Percentiles rank a stretch among this genome's conserved stretches.
phyloP scores from a whole-genome alignment of 129 eudicot species.

The Solidago caesia region DNA sequence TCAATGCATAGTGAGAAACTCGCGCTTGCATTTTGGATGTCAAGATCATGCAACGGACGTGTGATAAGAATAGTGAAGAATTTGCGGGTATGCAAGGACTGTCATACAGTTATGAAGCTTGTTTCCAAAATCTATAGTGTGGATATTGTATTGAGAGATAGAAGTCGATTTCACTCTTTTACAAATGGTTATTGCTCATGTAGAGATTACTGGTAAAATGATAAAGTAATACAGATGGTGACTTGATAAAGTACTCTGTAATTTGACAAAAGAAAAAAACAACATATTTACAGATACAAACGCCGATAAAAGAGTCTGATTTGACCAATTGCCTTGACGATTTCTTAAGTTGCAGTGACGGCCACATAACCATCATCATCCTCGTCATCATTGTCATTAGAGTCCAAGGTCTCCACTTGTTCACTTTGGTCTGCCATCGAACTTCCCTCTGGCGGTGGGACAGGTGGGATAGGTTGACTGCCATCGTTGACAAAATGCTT shows the following conservation, averaged over 20 bases:
- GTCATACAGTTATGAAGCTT: conserved; percentile 54
- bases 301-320: background rate
- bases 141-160: conserved; percentile 54
- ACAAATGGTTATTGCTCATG: conserved; percentile 47
- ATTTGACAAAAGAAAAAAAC: background rate
- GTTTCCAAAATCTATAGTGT: conserved; percentile 46
- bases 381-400: conserved; percentile 24
- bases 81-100: conserved; percentile 55
- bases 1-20: conserved; percentile 56
- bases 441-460: conserved; percentile 40
- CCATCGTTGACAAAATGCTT: conserved; percentile 30
- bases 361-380: conserved; percentile 34
- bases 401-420: conserved; percentile 5
- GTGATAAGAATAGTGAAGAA: conserved; percentile 48
- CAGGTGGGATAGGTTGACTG: conserved; percentile 35
- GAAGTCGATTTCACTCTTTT: conserved; percentile 56
- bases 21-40: conserved; percentile 55
- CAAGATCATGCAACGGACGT: conserved; percentile 38
- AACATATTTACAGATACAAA: conserved; percentile 15
- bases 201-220: conserved; percentile 52
- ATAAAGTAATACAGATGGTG: background rate
- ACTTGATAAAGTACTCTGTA: background rate
- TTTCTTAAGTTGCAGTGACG: conserved; percentile 27
- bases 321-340: background rate
- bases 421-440: conserved; percentile 14